Evolutionary conservation across 2,329 filamentous ascomycete species (phyloP), one percentile per base, ranked within the genome.

Genomic region (Canariomyces notabilis): DNA sequence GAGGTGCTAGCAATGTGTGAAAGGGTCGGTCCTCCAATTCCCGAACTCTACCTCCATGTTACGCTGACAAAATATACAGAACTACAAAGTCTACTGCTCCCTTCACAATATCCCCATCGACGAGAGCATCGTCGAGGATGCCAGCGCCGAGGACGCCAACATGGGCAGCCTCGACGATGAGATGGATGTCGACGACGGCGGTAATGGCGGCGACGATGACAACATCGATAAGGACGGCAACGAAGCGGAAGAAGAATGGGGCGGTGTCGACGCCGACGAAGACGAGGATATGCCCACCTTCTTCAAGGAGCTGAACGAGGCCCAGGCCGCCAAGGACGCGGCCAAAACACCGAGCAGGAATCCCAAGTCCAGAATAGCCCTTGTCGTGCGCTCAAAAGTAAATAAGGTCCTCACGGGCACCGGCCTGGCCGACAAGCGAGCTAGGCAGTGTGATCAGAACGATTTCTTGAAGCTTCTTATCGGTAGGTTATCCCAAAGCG

Each of bases 71-170:
- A 11, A 4, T 11, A 9, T 4, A 9, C 14, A 79, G 54, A 97
- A 97, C 66, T 97, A 95, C 68, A 76, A 87, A 52, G 85, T 89
- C 2, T 97, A 83, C 77, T 95, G 90, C 64, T 86, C 89, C 31
- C 83, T 94, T 66, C 87, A 95, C 61, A 83, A 89, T 59, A 80
- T 95, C 14, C 67, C 80, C 0, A 66, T 95, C 6, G 87, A 95
- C 48, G 89, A 91, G 50, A 77, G 76, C 4, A 52, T 75, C 2
- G 67, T 71, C 0, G 71, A 73, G 4, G 72, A 70, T 0, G 71
- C 64, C 5, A 60, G 59, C 14, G 67, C 67, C 18, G 57, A 56
- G 11, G 35, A 35, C 7, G 60, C 70, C 26, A 62, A 57, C 6
- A 41, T 18, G 14, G 44, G 35, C 16, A 20, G n/a, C 31, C 22